These are phyloP conservation scores for Pythium aristosporum DNA, from an alignment of 352 stramenopile genomes.

Conservation along the genomic window DNA sequence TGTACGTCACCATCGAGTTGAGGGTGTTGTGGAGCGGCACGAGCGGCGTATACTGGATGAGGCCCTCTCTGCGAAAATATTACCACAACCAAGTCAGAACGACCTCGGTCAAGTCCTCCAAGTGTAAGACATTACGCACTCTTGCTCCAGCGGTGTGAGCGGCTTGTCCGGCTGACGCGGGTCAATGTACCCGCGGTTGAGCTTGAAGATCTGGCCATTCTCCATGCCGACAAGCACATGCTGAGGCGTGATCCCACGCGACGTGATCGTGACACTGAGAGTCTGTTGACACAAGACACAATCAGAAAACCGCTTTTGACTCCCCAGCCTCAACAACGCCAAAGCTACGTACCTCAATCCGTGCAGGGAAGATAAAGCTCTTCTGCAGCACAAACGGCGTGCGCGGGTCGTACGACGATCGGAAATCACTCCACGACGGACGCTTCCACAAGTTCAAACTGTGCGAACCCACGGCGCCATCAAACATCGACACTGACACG, in stretches of 20 bases:
- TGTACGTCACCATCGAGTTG: conserved; percentile 90
- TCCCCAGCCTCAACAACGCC: neutral
- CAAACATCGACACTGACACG: conserved; percentile 90
- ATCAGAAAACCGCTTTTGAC: neutral
- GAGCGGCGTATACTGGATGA: conserved; percentile 88
- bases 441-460: conserved; percentile 94
- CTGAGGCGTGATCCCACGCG: conserved; percentile 94
- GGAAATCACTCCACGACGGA: conserved; percentile 84
- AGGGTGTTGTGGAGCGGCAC: conserved; percentile 88
- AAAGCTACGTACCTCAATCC: conserved; percentile 60
- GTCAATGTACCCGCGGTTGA: conserved; percentile 93
- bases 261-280: conserved; percentile 92
- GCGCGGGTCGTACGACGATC: conserved; percentile 92
- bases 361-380: conserved; percentile 92
- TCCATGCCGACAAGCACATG: conserved; percentile 92
- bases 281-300: conserved; percentile 33
- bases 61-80: conserved; percentile 50
- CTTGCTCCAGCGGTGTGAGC: conserved; percentile 80
- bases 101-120: neutral
- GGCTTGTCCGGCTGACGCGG: conserved; percentile 92
- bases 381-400: conserved; percentile 93
- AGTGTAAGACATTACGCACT: conserved; percentile 21
- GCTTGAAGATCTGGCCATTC: conserved; percentile 91
- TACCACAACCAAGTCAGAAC: neutral
- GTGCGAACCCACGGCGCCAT: conserved; percentile 95